Conservation (phyloP, 192 early-diverging fungal species). For the Coemansia umbellata region DNA sequence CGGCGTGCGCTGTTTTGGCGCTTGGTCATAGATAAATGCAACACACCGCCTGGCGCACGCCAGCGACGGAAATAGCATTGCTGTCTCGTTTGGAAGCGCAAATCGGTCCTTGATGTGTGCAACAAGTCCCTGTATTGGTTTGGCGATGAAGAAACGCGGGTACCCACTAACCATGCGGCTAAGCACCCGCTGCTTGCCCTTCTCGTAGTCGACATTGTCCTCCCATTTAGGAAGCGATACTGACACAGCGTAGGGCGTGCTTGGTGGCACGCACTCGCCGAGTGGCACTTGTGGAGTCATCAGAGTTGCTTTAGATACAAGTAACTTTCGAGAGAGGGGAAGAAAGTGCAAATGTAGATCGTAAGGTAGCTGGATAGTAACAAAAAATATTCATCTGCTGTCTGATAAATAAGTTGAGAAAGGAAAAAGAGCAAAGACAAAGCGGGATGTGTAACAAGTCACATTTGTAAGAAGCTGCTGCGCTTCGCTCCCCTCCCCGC, state of each 20-base stretch:
- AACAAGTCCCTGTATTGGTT: conserved; percentile 41
- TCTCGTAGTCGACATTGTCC: conserved; percentile 91
- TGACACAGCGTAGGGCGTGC: conserved; percentile 78
- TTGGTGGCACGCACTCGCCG: conserved; percentile 72
- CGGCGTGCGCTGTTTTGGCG: conserved; percentile 14
- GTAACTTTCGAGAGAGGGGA: too few relatives aligned
- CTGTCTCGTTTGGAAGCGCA: conserved; percentile 60
- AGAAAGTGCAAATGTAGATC: too few relatives aligned
- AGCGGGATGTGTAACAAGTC: too few relatives aligned
- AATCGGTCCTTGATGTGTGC: conserved; percentile 55
- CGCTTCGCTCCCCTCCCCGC: too few relatives aligned
- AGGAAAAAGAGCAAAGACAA: too few relatives aligned
- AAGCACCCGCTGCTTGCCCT: conserved; percentile 70
- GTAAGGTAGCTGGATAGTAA: too few relatives aligned
- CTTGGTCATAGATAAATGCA: conserved; percentile 43
- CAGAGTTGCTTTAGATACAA: too few relatives aligned
- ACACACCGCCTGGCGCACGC: conserved; percentile 57
- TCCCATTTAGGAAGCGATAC: conserved; percentile 87
- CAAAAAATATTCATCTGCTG: too few relatives aligned
- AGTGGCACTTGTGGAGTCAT: conserved; percentile 43
- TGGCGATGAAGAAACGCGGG: conserved; percentile 87
- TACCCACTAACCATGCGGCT: conserved; percentile 78
- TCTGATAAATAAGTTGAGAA: too few relatives aligned
- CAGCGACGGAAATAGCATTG: conserved; percentile 72
- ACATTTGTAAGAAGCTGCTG: too few relatives aligned